Evolutionary conservation across 2,329 filamentous ascomycete genomes (phyloP).

Genomic region (Aspergillus sergii): DNA sequence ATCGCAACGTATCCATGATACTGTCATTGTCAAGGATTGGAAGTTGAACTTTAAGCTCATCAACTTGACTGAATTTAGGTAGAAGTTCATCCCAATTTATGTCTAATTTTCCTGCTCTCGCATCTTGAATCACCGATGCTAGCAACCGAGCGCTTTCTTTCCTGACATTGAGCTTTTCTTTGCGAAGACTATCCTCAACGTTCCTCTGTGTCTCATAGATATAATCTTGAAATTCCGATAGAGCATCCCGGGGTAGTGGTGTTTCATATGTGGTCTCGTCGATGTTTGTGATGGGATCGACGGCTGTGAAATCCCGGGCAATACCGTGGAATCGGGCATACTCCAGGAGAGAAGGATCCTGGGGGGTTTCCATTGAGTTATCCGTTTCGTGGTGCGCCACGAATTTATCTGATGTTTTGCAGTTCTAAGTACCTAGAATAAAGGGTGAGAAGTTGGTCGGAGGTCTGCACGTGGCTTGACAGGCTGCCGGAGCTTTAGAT

Average conservation of each 20-base stretch:
- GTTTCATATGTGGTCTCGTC: slow-evolving; percentile 17
- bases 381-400: neutral
- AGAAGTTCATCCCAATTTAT: slow-evolving; percentile 24
- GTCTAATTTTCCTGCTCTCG: slow-evolving; percentile 12
- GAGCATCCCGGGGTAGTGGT: slow-evolving; percentile 20
- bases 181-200: slow-evolving; percentile 16
- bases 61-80: slow-evolving; percentile 22
- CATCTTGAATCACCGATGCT: slow-evolving; percentile 29
- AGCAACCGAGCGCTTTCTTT: slow-evolving; percentile 34
- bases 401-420: neutral
- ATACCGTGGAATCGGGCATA: slow-evolving; percentile 53
- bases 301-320: slow-evolving; percentile 38
- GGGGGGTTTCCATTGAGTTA: slow-evolving; percentile 14
- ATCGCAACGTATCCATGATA: slow-evolving; percentile 43
- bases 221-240: slow-evolving; percentile 20
- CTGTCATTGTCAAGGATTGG: slow-evolving; percentile 50
- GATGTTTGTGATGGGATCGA: slow-evolving; percentile 26
- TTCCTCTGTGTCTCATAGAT: slow-evolving; percentile 14
- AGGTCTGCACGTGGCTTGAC: neutral
- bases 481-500: neutral
- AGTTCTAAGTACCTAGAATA: neutral
- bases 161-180: slow-evolving; percentile 39
- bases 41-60: slow-evolving; percentile 46
- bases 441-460: neutral
- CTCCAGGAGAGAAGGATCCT: slow-evolving; percentile 45